Conservation (phyloP, 2,329 filamentous ascomycete genomes). For the Fusarium haematococcum region DNA sequence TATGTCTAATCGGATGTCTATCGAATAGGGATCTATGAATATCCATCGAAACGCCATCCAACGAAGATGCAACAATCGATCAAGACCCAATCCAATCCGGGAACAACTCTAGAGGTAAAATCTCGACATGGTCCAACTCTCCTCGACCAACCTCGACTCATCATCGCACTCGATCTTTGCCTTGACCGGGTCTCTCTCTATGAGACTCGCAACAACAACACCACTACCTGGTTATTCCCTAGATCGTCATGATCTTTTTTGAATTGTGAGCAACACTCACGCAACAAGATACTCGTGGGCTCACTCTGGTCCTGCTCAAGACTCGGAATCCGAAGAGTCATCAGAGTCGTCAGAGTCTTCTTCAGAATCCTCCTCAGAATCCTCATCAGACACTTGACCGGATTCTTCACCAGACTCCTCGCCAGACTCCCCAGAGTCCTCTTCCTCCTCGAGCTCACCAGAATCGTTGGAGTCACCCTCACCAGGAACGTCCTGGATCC, state of each 20-base stretch:
- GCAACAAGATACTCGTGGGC: background rate
- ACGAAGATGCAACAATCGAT: background rate
- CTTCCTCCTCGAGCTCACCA: background rate
- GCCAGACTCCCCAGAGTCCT: background rate
- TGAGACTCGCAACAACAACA: constrained; percentile 4
- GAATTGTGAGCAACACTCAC: background rate
- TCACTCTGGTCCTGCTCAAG: background rate
- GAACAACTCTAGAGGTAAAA: background rate
- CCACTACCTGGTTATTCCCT: background rate
- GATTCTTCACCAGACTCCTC: background rate
- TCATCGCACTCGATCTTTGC: background rate
- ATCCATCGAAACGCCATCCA: background rate
- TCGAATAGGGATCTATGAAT: background rate
- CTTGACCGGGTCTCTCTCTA: background rate
- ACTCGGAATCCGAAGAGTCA: background rate
- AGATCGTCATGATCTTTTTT: background rate
- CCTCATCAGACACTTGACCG: background rate
- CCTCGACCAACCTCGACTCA: background rate
- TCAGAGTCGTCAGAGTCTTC: constrained; percentile 18
- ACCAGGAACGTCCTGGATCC: constrained; percentile 22
- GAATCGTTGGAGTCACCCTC: background rate
- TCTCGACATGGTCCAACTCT: background rate
- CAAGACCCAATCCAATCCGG: background rate
- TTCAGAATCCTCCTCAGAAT: background rate
- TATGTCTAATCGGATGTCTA: constrained; percentile 11